These are phyloP conservation scores for Miscanthus lutarioriparius DNA, from an alignment of 176 grass and related monocot species.

Conservation along the genomic window DNA sequence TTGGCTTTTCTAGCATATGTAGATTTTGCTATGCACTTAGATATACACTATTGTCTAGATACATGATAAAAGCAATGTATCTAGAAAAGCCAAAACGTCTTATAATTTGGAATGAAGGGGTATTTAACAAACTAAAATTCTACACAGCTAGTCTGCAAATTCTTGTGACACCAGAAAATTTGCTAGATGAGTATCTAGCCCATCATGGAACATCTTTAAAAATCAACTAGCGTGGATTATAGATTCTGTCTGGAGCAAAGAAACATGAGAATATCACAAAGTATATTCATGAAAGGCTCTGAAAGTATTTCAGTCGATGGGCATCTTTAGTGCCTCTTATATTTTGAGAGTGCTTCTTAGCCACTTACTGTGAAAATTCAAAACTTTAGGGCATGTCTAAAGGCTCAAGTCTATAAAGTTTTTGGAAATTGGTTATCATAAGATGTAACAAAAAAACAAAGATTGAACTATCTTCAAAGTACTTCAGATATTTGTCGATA, in stretches of 20 bases:
- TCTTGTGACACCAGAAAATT: not conserved
- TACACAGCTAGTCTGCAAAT: not conserved
- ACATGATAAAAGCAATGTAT: not conserved
- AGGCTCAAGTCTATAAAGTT: constrained; percentile 5
- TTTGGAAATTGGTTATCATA: constrained; percentile 4
- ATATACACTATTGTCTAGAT: not conserved
- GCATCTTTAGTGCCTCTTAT: not conserved
- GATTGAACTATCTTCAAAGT: not conserved
- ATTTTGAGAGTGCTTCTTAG: not conserved
- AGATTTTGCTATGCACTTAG: not conserved
- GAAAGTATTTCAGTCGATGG: not conserved
- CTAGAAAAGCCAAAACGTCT: not conserved
- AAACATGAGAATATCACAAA: constrained; percentile 10
- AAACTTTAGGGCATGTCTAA: not conserved
- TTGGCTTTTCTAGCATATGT: not conserved
- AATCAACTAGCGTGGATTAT: constrained; percentile 28
- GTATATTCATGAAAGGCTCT: constrained; percentile 4
- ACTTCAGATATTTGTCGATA: not conserved
- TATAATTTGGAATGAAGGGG: not conserved
- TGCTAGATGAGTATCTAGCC: not conserved
- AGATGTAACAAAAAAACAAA: not conserved
- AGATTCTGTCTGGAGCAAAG: constrained; percentile 23
- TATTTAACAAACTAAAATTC: not conserved
- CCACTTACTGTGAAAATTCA: constrained; percentile 26
- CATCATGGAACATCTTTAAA: not conserved